Evolutionary conservation across 1,284 basidiomycete species (phyloP).

Genomic region (Pulveroboletus ridleyi): DNA sequence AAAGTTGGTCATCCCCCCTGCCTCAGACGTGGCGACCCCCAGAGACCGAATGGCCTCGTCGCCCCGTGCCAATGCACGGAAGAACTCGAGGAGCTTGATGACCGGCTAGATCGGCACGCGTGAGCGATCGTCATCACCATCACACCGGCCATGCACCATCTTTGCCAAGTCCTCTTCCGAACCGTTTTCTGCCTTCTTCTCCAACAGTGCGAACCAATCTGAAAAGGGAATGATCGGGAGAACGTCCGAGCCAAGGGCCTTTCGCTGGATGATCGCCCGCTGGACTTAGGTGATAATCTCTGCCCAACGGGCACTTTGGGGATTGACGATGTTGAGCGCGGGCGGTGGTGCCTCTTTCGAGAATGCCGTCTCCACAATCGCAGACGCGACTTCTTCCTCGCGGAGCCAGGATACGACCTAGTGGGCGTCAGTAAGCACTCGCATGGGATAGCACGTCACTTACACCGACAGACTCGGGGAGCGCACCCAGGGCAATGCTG

Average conservation of each 20-base stretch:
- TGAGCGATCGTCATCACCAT: not conserved
- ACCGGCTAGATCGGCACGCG: constrained; percentile 27
- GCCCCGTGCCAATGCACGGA: constrained; percentile 24
- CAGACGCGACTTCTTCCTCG: constrained; percentile 26
- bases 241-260: constrained; percentile 3
- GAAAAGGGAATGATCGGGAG: constrained; percentile 31
- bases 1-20: too few species aligned
- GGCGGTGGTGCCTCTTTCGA: constrained; percentile 16
- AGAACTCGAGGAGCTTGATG: constrained; percentile 37
- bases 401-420: constrained; percentile 34
- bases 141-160: constrained; percentile 27
- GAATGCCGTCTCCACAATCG: constrained; percentile 27
- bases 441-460: constrained; percentile 8
- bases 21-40: not conserved
- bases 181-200: constrained; percentile 26
- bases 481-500: constrained; percentile 32
- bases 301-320: constrained; percentile 25
- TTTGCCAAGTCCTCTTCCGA: constrained; percentile 22
- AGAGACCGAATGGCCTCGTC: constrained; percentile 20
- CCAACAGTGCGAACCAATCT: constrained; percentile 33
- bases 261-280: constrained; percentile 19
- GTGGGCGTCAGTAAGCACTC: constrained; percentile 1
- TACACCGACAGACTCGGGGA: constrained; percentile 38
- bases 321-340: constrained; percentile 35
- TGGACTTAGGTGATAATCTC: constrained; percentile 23